Conservation (phyloP, 257 asterid species). For the Leptodermis oblonga region DNA sequence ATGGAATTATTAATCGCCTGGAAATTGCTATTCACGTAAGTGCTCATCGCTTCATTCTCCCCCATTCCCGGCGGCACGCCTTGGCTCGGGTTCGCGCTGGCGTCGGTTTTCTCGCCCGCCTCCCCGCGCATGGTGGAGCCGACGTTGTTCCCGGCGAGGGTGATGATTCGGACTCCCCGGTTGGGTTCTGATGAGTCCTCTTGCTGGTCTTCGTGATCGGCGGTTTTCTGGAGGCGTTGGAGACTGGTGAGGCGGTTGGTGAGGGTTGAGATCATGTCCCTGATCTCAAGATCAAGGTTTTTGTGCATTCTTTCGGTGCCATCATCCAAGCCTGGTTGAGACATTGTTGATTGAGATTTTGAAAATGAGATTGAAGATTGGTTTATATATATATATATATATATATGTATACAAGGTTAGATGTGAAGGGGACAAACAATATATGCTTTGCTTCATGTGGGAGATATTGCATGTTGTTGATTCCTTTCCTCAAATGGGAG, state of each 20-base stretch:
- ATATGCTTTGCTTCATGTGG: conserved; percentile 8
- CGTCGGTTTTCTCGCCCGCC: conserved; percentile 29
- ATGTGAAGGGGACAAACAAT: not conserved
- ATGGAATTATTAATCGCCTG: conserved; percentile 91
- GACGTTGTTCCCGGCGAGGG: conserved; percentile 70
- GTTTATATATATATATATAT: too few species aligned
- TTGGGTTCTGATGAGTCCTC: conserved; percentile 35
- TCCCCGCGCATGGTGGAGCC: conserved; percentile 92
- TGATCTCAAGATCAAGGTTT: conserved; percentile 50
- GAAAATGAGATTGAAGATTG: not conserved
- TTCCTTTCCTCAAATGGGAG: not conserved
- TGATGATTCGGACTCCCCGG: conserved; percentile 61
- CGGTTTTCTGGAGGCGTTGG: conserved; percentile 39
- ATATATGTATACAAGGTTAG: not conserved
- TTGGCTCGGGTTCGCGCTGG: not conserved
- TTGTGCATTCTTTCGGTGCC: conserved; percentile 33
- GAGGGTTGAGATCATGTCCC: conserved; percentile 55
- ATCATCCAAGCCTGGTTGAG: conserved; percentile 23
- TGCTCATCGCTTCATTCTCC: conserved; percentile 46
- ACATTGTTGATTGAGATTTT: conserved; percentile 27
- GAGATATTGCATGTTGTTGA: not conserved
- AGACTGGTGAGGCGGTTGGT: conserved; percentile 44
- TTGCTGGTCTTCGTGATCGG: conserved; percentile 9
- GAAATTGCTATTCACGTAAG: conserved; percentile 81
- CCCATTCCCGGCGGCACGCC: conserved; percentile 13